These are phyloP conservation scores for Saccharomycopsis amapae DNA, from an alignment of 805 yeast genomes.

Conservation along the genomic window DNA sequence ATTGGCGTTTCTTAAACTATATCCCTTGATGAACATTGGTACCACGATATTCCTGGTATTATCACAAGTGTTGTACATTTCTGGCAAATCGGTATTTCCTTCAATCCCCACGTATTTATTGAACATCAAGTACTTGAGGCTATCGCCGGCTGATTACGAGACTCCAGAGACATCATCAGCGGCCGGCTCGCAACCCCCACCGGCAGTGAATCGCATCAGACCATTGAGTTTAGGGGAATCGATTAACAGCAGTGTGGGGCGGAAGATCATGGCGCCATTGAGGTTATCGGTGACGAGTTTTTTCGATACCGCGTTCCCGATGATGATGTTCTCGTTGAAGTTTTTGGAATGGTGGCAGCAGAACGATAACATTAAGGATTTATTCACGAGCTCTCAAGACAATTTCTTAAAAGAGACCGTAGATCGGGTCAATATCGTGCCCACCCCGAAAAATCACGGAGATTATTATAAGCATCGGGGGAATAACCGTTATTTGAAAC, in stretches of 20 bases:
- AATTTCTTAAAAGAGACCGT: constrained; percentile 17
- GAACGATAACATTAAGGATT: constrained; percentile 10
- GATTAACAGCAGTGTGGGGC: constrained; percentile 14
- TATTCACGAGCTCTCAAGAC: constrained; percentile 1
- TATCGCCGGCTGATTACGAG: constrained; percentile 44
- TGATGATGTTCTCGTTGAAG: constrained; percentile 19
- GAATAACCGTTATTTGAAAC: neutral
- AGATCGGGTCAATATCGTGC: constrained; percentile 6
- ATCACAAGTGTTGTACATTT: constrained; percentile 56
- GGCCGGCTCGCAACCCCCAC: neutral
- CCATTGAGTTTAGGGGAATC: constrained; percentile 20
- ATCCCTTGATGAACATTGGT: constrained; percentile 49
- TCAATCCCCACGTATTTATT: constrained; percentile 53
- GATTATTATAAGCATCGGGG: neutral
- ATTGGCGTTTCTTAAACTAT: constrained; percentile 45
- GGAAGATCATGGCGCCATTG: constrained; percentile 12
- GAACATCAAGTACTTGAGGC: constrained; percentile 57
- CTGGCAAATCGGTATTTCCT: constrained; percentile 54
- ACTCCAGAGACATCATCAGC: neutral
- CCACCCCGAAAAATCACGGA: constrained; percentile 9
- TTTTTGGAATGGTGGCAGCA: constrained; percentile 23
- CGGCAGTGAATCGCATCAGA: constrained; percentile 13
- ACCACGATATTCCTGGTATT: constrained; percentile 45
- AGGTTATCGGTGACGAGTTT: constrained; percentile 7
- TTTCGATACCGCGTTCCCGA: constrained; percentile 19